Evolutionary conservation across 1,139 yeast species (phyloP).

Genomic region (Kluyveromyces marxianus): DNA sequence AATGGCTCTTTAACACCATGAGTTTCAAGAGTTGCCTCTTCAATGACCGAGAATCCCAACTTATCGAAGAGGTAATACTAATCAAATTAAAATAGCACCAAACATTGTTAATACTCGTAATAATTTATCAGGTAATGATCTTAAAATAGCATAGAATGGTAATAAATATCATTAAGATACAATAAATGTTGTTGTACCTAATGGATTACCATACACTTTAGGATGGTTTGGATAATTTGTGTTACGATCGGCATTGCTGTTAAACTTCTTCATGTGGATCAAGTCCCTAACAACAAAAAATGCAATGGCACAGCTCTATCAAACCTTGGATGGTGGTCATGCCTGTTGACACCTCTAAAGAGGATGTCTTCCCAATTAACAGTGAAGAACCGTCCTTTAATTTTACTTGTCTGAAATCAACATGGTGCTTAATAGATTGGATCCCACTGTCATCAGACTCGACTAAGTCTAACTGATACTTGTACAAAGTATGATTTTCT

Average conservation of each 20-base stretch:
- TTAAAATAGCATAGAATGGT: too few species aligned
- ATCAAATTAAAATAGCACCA: too few species aligned
- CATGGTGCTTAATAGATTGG: slow-evolving; percentile 2
- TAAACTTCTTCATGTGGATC: slow-evolving; percentile 1
- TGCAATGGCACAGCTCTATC: background rate
- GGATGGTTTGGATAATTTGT: slow-evolving; percentile 5
- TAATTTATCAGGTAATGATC: too few species aligned
- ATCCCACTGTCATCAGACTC: background rate
- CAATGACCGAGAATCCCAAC: slow-evolving; percentile 3
- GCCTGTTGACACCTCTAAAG: slow-evolving; percentile 4
- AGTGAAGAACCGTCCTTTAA: slow-evolving; percentile 1
- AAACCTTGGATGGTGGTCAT: slow-evolving; percentile 4
- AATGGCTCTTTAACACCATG: slow-evolving; percentile 2
- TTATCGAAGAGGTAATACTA: slow-evolving; percentile 3
- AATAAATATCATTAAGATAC: too few species aligned
- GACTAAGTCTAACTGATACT: background rate
- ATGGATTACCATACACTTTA: slow-evolving; percentile 2
- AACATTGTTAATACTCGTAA: too few species aligned
- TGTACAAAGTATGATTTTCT: slow-evolving; percentile 2
- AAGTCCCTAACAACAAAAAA: slow-evolving; percentile 2
- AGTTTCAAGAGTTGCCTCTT: slow-evolving; percentile 3
- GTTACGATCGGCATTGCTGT: slow-evolving; percentile 3
- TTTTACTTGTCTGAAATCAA: slow-evolving; percentile 3
- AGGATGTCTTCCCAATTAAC: slow-evolving; percentile 1
- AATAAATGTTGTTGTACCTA: too few species aligned